Base-by-base conservation (phyloP, 306 rosid species). In the Echinosophora koreensis region DNA sequence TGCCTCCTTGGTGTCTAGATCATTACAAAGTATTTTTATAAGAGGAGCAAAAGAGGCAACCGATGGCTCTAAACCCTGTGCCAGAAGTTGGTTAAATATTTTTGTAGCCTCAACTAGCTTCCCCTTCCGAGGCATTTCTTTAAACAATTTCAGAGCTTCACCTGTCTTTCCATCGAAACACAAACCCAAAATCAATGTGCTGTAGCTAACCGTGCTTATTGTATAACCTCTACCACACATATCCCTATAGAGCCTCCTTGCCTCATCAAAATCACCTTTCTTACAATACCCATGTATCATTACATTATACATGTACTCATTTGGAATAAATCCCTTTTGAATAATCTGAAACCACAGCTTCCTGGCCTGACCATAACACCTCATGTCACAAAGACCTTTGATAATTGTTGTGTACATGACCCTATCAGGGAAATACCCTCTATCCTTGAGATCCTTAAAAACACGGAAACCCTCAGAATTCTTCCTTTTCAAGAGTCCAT, bases 321-420 rank as follows among this genome's bases (percentile, higher is more conserved):
- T 89, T 15, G 98, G 95, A 77, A 72, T 68, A 76, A 71, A 47
- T 56, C 98, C 96, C 69, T 88, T 88, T 12, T 41, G 84, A 81
- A 84, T 86, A 97, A 93, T 89, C 95, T 93, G 96, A 80, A 91
- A 87, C 93, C 92, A 91, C 66, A 91, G 77, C 88, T 87, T 91
- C 86, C 89, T 87, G 51, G 96, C 97, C 50, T 83, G 89, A 5
- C 89, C 93, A 50, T 77, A 64, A 77, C 6, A 63, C 52, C 88
- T 76, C 76, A 66, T 72, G 16, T 75, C 75, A 79, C 90, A 91
- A 71, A 89, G 77, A 61, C 92, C 90, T 66, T 73, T 83, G 44
- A 93, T 89, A 73, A 89, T 83, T 22, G 91, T 93, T 7, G 96
- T 89, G 81, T 91, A 89, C 97, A 89, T 88, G 71, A 76, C 87